Conservation (phyloP, 169 alveolate species). For the Plasmodium yoelii region DNA sequence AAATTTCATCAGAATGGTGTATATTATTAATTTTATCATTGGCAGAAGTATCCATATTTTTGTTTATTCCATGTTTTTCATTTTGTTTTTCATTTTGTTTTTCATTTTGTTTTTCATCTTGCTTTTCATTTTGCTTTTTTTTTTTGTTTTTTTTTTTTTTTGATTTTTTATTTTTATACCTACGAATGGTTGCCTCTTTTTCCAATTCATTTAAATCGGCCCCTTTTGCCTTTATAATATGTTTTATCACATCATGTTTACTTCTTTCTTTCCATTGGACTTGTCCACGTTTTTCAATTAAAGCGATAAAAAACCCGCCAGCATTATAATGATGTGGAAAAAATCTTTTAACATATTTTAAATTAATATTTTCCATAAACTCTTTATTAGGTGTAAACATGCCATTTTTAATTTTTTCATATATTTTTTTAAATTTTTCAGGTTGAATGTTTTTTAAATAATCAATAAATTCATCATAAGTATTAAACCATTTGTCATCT, state of each 20-base stretch:
- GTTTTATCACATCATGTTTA: conserved; percentile 25
- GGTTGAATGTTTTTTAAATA: conserved; percentile 34
- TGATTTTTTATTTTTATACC: conserved; percentile 37
- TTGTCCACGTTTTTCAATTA: conserved; percentile 52
- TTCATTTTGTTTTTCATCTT: no score
- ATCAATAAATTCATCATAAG: conserved; percentile 52
- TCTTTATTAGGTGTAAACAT: conserved; percentile 78
- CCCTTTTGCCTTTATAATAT: not conserved
- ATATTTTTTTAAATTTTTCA: conserved; percentile 52
- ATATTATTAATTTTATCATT: conserved; percentile 3
- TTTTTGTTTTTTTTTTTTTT: conserved; percentile 22
- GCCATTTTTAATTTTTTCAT: conserved; percentile 77
- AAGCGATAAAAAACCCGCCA: conserved; percentile 95
- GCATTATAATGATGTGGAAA: conserved; percentile 96
- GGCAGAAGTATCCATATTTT: not conserved
- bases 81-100: no score
- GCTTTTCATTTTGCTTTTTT: conserved; percentile 11
- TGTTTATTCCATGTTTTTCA: not conserved
- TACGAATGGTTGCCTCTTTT: not conserved
- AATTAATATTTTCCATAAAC: conserved; percentile 76
- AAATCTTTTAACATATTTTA: conserved; percentile 90
- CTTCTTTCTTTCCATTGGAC: conserved; percentile 67
- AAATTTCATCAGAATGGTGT: not conserved
- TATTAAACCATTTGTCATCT: conserved; percentile 76
- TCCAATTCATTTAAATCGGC: not conserved